A percentile compares a stretch with the other conserved stretches of the same genome.
phyloP scores from a whole-genome alignment of 441 rosid genomes.

The Syzygium malaccense region DNA sequence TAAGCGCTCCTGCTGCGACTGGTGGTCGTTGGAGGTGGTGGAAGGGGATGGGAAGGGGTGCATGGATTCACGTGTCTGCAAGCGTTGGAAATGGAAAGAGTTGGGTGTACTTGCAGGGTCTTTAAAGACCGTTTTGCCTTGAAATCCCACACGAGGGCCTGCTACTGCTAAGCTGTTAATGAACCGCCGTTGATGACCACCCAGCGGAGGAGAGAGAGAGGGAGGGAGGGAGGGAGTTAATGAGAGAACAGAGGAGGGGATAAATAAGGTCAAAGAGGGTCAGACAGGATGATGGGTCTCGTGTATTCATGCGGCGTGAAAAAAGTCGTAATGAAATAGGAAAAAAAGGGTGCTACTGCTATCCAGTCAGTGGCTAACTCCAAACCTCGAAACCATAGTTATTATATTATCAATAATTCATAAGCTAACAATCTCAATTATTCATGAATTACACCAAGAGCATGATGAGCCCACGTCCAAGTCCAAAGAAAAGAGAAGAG shows the following conservation, averaged over 20 bases:
- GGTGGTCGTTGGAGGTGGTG: neutral
- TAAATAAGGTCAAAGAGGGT: conserved; percentile 23
- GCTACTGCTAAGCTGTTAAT: conserved; percentile 1
- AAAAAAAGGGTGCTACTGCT: neutral
- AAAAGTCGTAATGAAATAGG: neutral
- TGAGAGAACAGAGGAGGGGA: neutral
- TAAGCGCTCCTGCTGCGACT: neutral
- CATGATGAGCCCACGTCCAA: neutral
- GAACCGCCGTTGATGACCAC: conserved; percentile 7
- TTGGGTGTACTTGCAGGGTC: neutral
- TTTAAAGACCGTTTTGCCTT: neutral
- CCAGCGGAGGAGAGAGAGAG: neutral
- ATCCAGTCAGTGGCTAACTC: neutral
- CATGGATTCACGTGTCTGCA: neutral
- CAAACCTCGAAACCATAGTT: neutral
- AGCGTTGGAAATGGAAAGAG: neutral
- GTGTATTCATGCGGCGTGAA: neutral
- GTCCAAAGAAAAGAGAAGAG: neutral
- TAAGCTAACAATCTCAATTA: neutral
- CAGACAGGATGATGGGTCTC: neutral
- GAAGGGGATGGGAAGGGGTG: neutral
- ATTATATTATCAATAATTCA: neutral
- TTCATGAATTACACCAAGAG: neutral
- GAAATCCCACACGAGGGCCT: neutral
- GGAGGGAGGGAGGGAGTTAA: neutral